Evolutionary conservation across 169 alveolate genomes (phyloP).

Genomic region (Plasmodium billcollinsi): DNA sequence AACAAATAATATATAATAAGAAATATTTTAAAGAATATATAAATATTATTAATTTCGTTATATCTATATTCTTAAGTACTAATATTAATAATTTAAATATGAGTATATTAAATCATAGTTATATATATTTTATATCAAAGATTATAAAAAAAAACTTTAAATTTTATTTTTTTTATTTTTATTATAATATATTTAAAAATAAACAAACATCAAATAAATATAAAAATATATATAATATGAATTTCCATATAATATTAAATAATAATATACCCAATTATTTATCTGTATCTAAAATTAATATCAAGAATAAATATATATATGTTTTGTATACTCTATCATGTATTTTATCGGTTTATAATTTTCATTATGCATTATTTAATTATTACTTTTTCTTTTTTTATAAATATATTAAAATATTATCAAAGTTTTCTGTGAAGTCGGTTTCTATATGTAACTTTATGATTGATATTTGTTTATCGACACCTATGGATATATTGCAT

Average conservation of each 20-base stretch:
- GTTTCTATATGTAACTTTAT: conserved; percentile 5
- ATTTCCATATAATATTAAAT: conserved; percentile 21
- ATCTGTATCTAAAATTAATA: conserved; percentile 16
- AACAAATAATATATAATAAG: conserved; percentile 1
- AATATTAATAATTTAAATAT: conserved; percentile 45
- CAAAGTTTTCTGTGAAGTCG: conserved; percentile 18
- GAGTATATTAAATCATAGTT: conserved; percentile 42
- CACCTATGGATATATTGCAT: background rate
- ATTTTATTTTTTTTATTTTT: conserved; percentile 57
- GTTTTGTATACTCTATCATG: conserved; percentile 43
- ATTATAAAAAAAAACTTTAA: conserved; percentile 56
- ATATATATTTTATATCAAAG: conserved; percentile 42
- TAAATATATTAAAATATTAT: conserved; percentile 40
- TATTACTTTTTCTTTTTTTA: conserved; percentile 54
- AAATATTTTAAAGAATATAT: conserved; percentile 54
- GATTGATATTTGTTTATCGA: conserved; percentile 1
- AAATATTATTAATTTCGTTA: conserved; percentile 30
- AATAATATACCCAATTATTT: background rate
- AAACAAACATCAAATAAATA: conserved; percentile 15
- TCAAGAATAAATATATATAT: conserved; percentile 57
- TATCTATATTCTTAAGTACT: conserved; percentile 39
- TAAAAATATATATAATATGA: conserved; percentile 39
- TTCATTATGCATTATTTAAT: conserved; percentile 57
- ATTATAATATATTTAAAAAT: conserved; percentile 50
- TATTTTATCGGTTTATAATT: conserved; percentile 46